Conservation (phyloP, 768 basidiomycete genomes). For the Trametes cingulata region DNA sequence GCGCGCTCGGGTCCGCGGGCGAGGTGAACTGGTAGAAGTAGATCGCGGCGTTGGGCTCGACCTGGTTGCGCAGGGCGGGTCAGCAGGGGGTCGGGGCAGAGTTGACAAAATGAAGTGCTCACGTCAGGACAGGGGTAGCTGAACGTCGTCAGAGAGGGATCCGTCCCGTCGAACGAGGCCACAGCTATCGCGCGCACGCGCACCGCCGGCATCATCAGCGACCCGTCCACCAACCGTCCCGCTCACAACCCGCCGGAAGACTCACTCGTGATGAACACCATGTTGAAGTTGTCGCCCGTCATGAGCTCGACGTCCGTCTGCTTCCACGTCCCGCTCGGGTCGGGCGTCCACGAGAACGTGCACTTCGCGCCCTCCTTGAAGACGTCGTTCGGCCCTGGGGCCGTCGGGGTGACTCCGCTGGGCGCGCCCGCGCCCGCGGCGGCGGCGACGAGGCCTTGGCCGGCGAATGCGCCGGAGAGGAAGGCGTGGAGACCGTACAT, state of each 20-base stretch:
- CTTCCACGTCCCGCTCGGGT: slow-evolving; percentile 64
- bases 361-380: slow-evolving; percentile 62
- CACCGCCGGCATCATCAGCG: slow-evolving; percentile 10
- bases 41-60: slow-evolving; percentile 64
- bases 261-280: slow-evolving; percentile 50
- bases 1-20: slow-evolving; percentile 21
- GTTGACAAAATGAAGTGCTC: slow-evolving; percentile 20
- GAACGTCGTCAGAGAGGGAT: slow-evolving; percentile 44
- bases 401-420: slow-evolving; percentile 42
- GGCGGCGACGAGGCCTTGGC: slow-evolving; percentile 6
- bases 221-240: not conserved
- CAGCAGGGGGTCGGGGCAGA: not conserved
- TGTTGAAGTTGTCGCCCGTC: slow-evolving; percentile 72
- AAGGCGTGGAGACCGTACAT: slow-evolving; percentile 2
- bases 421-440: not conserved
- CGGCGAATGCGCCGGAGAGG: not conserved
- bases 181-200: slow-evolving; percentile 50
- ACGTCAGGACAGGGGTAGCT: slow-evolving; percentile 69
- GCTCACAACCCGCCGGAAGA: not conserved
- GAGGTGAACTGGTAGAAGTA: slow-evolving; percentile 85
- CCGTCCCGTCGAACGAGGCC: slow-evolving; percentile 66
- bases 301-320: slow-evolving; percentile 76
- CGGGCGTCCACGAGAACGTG: slow-evolving; percentile 57
- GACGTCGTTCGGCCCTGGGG: slow-evolving; percentile 57
- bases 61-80: slow-evolving; percentile 39